Conservation (phyloP, 163 green algal genomes). For the Scenedesmus sp. region DNA sequence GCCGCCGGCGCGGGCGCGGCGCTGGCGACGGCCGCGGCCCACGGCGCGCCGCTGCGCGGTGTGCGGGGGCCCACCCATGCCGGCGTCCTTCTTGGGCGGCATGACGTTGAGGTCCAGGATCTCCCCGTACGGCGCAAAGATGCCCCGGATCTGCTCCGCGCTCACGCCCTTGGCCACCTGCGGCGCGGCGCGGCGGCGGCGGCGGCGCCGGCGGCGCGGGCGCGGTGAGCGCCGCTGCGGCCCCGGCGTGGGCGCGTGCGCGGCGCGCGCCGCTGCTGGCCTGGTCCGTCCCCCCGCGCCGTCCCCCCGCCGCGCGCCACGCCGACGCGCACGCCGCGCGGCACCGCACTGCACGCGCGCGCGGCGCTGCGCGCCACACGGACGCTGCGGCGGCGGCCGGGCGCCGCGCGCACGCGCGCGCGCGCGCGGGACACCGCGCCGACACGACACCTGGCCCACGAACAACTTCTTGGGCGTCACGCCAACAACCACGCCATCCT, state of each 20-base stretch:
- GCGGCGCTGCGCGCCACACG: slow-evolving; percentile 7
- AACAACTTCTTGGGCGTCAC: slow-evolving; percentile 92
- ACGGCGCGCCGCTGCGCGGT: too few relatives aligned
- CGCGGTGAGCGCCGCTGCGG: background rate
- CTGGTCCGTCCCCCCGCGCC: too few relatives aligned
- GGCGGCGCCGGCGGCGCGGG: background rate
- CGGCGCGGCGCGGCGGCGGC: background rate
- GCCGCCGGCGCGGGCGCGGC: too few relatives aligned
- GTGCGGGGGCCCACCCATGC: slow-evolving; percentile 33
- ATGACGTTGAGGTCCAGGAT: slow-evolving; percentile 84
- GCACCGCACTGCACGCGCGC: slow-evolving; percentile 1
- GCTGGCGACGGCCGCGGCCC: too few relatives aligned
- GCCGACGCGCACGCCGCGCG: background rate
- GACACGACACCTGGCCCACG: slow-evolving; percentile 80
- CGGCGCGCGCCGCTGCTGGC: too few relatives aligned
- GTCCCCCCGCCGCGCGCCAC: too few relatives aligned
- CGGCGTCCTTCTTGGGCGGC: slow-evolving; percentile 34
- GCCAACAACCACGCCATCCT: slow-evolving; percentile 67
- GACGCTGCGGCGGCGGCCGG: background rate
- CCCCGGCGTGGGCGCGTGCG: too few relatives aligned
- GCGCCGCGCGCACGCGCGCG: background rate
- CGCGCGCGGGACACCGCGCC: background rate
- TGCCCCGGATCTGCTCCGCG: slow-evolving; percentile 66
- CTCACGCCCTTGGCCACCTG: slow-evolving; percentile 79
- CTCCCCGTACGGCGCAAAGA: slow-evolving; percentile 84